Evolutionary conservation across 257 asterid genomes (phyloP), one percentile per base, ranked within the genome.

Genomic region (Solanum tacnaense): DNA sequence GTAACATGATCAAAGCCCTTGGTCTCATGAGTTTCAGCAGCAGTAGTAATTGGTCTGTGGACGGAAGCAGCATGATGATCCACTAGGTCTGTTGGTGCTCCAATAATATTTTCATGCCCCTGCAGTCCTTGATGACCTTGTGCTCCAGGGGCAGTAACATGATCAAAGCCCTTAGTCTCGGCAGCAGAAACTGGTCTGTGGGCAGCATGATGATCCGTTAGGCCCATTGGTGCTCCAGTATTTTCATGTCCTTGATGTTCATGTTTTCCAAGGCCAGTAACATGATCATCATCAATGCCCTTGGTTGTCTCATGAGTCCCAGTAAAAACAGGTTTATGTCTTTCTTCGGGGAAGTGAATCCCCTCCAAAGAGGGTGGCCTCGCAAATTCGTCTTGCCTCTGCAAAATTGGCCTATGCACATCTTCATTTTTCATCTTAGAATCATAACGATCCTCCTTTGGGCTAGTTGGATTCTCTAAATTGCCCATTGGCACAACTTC

Each of bases 401-500:
- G 75, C 67, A 58, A 85, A 60, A 5, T 68, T 5, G 89, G 91
- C 82, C 27, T 82, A 58, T 71, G 78, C 21, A 31, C 23, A 8
- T 60, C 90, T 70, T 62, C 86, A 35, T 85, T 78, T 13, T 18
- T 82, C 87, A 41, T 20, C 52, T 73, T 52, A 6, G 89, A 67
- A 71, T 46, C 86, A 38, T 68, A 72, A 4, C 86, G 89, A 82
- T 92, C 93, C 89, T 92, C 94, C 18, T 79, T 84, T 7, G 84
- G 83, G 31, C 58, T 87, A 6, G 83, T 88, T 35, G 92, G 93
- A 70, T 92, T 90, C 38, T 72, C 76, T 20, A 92, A 88, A 83
- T 92, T 93, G 32, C 70, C 86, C 8, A 29, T 84, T 49, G 70
- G 49, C 31, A 79, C 62, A 36, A 84, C 29, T 25, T 88, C 88